Base-by-base conservation (phyloP, 805 yeast genomes). In the Monosporozyma yasuniensis region DNA sequence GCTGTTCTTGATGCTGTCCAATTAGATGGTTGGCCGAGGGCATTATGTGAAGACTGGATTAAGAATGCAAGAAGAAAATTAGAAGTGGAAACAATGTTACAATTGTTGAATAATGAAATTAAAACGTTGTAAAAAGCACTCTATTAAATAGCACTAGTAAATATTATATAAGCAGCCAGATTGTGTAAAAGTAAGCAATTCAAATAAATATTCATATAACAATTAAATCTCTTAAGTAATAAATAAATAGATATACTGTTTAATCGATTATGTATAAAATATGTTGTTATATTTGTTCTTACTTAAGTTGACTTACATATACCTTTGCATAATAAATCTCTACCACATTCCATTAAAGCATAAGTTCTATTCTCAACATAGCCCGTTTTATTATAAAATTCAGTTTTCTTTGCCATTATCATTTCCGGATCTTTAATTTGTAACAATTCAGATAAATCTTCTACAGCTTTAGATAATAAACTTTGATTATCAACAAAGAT, bases 1-100 rank as follows among this genome's bases (percentile, higher is more conserved):
- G 99, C 99, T 14, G 95, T 93, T 25, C 96, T 90, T 64, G 96
- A 90, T 68, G 93, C 84, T 49, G 83, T 95, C 54, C 77, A 80
- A 56, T 76, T 93, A 69, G 85, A 87, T 69, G 98, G 98, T 39
- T 87, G 96, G 96, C 79, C 93, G 35, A 83, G 95, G 76, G 79
- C 79, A 63, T 76, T 93, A 59, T 93, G 97, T 37, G 80, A 81
- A 58, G 96, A 88, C 65, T 93, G 98, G 98, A 79, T 93, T 32
- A 72, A 73, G 28, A 95, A 88, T 66, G 88, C 93, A 45, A 82
- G 97, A 74, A 84, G 82, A 72, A 84, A 95, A 66, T 72, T 89
- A 55, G 98, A 91, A 72, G 79, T 87, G 35, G 91, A 89, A 71
- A 83, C 89, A 61, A 73, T 91, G 64, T 75, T 87, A 52, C 80